Base-by-base conservation (phyloP, 2,329 filamentous ascomycete species). In the Coniosporium tulheliwenetii region DNA sequence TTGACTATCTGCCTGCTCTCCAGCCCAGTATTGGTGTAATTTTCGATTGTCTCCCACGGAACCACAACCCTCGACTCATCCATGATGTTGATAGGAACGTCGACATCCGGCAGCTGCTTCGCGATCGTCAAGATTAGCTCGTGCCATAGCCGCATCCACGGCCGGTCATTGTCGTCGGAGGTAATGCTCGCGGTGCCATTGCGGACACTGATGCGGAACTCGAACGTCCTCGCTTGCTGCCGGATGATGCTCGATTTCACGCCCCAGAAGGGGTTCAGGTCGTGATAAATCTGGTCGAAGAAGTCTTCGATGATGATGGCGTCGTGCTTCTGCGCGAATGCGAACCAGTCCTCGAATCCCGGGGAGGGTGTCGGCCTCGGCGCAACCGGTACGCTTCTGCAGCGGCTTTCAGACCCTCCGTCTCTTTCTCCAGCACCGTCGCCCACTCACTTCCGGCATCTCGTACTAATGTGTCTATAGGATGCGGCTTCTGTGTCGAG, bases 241-340 rank as follows among this genome's bases (percentile, higher is more conserved):
- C 64, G 61, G 19, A 70, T 60, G 19, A 60, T 50, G 33, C 51
- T 51, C 3, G 68, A 55, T 3, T 58, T 45, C 1, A 69, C 42
- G 5, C 58, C 66, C 68, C 69, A 71, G 45, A 68, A 70, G 1
- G 68, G 67, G 26, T 52, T 56, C 19, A 70, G 39, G 41, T 71
- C 68, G 42, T 65, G 50, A 48, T 71, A 67, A 8, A 71, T 66
- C 43, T 65, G 65, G 43, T 71, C 67, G 47, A 68, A 71, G 45
- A 69, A 64, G 5, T 67, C 62, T 47, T 71, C 68, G 5, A 71
- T 53, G 1, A 71, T 54, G 29, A 69, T 32, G 1, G 64, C 59
- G 39, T 62, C 51, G 37, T 63, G 50, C 9, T 56, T 53, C 30
- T 56, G 49, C 7, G 69, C 67, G 47, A 60, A 69, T 4, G 57